A percentile compares a stretch with the other conserved stretches of the same genome.
Conservation (phyloP, 352 stramenopile species). For the Pythium sp. region DNA sequence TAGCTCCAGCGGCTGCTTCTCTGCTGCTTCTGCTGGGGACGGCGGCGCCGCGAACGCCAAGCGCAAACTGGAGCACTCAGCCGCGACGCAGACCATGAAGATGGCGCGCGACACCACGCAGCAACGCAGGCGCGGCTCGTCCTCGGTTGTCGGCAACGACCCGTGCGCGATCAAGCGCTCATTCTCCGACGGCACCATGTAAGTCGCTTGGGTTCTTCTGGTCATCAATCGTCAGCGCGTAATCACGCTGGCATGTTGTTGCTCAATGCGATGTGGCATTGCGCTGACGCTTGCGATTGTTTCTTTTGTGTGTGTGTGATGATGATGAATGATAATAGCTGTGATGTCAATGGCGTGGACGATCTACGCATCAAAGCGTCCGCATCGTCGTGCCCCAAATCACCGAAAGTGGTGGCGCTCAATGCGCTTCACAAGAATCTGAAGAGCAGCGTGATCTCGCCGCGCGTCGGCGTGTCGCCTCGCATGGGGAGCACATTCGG, state of each 20-base stretch:
- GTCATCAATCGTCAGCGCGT: not conserved
- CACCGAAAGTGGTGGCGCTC: constrained; percentile 20
- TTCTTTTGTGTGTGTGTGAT: not conserved
- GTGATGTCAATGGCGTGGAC: constrained; percentile 7
- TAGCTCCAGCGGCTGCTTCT: constrained; percentile 15
- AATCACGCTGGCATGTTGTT: not conserved
- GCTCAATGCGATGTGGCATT: not conserved
- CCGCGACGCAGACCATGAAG: constrained; percentile 14
- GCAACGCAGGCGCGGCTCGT: constrained; percentile 45
- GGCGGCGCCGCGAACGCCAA: constrained; percentile 55
- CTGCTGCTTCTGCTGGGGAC: constrained; percentile 2
- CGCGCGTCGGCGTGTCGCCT: constrained; percentile 21
- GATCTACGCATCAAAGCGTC: not conserved
- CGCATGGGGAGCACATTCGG: constrained; percentile 2
- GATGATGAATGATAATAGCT: constrained; percentile 1
- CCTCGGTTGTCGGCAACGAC: constrained; percentile 18
- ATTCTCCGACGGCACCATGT: constrained; percentile 77
- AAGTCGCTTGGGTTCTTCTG: constrained; percentile 15
- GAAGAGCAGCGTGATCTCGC: constrained; percentile 34
- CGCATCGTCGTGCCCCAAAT: constrained; percentile 27
- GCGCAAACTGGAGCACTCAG: constrained; percentile 50
- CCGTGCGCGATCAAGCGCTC: constrained; percentile 47
- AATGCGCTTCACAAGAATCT: constrained; percentile 19
- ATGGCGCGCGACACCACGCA: constrained; percentile 19
- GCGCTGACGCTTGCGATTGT: not conserved